These are phyloP conservation scores for Eucommia ulmoides DNA, from an alignment of 257 asterid species.

Conservation along the genomic window DNA sequence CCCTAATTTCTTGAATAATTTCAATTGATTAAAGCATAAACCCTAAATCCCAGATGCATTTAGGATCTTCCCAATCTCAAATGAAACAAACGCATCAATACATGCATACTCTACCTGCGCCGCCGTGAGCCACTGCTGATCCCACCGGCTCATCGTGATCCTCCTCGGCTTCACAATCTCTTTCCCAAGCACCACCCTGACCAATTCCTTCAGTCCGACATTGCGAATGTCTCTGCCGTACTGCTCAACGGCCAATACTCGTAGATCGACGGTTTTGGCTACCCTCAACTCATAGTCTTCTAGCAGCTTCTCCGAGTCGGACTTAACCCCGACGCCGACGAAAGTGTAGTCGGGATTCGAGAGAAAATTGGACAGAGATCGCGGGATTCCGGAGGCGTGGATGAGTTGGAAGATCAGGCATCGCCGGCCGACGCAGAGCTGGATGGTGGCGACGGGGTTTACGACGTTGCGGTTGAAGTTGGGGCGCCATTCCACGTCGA, in stretches of 20 bases:
- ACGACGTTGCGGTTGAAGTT: constrained; percentile 8
- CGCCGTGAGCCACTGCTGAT: constrained; percentile 10
- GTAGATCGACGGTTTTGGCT: constrained; percentile 14
- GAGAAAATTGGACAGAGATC: constrained; percentile 7
- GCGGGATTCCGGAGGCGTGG: constrained; percentile 3
- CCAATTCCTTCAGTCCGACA: constrained; percentile 20
- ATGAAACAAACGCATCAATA: constrained; percentile 22
- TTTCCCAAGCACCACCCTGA: constrained; percentile 11
- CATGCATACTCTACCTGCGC: constrained; percentile 20
- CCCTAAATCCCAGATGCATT: too few relatives aligned
- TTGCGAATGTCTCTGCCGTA: constrained; percentile 7
- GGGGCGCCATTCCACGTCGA: constrained; percentile 32
- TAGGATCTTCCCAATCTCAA: constrained; percentile 13
- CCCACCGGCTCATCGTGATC: constrained; percentile 22
- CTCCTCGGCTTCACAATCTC: constrained; percentile 16
- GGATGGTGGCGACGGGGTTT: constrained; percentile 22
- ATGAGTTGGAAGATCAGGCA: constrained; percentile 26
- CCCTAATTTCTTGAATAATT: too few relatives aligned
- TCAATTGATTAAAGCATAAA: too few relatives aligned
- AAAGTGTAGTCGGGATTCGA: constrained; percentile 5
- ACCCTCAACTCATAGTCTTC: constrained; percentile 15
- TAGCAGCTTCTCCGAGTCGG: constrained; percentile 18
- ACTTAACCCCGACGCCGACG: constrained; percentile 15
- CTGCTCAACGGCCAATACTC: constrained; percentile 10
- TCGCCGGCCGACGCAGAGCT: constrained; percentile 28